A percentile compares a stretch with the other conserved stretches of the same genome.
These are phyloP conservation scores for Saprolegnia diclina DNA, from an alignment of 352 stramenopile genomes.

Conservation along the genomic window DNA sequence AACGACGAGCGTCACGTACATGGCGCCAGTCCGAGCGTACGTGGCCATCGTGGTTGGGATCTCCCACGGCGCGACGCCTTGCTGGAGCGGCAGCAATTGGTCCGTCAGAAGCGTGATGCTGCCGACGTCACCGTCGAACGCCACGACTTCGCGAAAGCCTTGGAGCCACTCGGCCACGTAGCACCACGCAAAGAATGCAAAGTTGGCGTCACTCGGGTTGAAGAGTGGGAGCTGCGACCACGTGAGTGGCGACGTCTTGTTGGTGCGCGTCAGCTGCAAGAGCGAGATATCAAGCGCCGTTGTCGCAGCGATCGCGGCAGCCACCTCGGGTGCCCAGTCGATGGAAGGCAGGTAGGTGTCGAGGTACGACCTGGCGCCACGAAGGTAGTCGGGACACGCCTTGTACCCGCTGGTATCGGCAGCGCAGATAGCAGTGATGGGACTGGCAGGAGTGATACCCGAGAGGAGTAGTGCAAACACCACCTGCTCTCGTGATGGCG, in stretches of 20 bases:
- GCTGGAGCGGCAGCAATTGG: background rate
- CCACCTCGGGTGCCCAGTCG: background rate
- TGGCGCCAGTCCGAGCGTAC: background rate
- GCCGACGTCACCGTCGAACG: conserved; percentile 5
- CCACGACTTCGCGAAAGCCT: conserved; percentile 15
- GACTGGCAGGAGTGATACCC: background rate
- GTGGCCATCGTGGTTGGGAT: background rate
- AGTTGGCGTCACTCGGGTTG: background rate
- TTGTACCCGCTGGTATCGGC: background rate
- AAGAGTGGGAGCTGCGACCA: background rate
- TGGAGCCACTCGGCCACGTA: conserved; percentile 12
- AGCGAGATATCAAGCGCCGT: background rate
- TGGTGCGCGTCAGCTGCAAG: background rate
- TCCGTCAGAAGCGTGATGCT: conserved; percentile 4
- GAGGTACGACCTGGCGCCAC: background rate
- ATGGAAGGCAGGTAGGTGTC: background rate
- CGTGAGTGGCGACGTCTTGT: background rate
- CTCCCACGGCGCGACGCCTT: background rate
- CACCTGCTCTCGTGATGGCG: background rate
- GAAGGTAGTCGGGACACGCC: background rate
- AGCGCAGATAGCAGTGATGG: background rate
- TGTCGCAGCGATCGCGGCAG: background rate
- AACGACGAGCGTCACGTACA: conserved; percentile 13
- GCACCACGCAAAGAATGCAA: conserved; percentile 16
- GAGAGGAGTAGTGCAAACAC: background rate